Evolutionary conservation across 495 filamentous ascomycete genomes (phyloP), one percentile per base, ranked within the genome.

Genomic region (Terfezia claveryi): DNA sequence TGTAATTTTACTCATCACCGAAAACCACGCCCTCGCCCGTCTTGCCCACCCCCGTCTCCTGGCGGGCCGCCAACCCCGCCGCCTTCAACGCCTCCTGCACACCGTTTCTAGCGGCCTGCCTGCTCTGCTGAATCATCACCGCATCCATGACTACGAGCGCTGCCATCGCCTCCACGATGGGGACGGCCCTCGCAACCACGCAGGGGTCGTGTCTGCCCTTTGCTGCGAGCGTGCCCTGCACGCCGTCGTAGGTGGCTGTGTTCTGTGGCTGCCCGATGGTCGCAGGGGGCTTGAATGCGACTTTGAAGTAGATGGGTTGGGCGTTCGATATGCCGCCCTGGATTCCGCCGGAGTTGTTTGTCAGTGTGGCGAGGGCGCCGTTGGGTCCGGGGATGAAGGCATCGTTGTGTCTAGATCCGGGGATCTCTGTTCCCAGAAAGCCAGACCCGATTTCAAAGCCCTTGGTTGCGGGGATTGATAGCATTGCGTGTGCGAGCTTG

Each of bases 281-380:
- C 9, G 91, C 91, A 8, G 91, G 79, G 1, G 89, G 83, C 72
- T 98, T 98, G 79, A 98, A 98, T 12, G 76, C 91, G 27, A 95
- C 79, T 50, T 82, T 80, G 78, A 98, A 96, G 74, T 89, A 96
- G 70, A 98, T 86, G 36, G 79, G 81, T 20, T 86, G 85, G 52
- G 92, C 91, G 68, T 98, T 98, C 53, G 82, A 83, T 67, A 98
- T 98, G 56, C 91, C 91, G 44, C 91, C 91, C 71, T 98, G 91
- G 61, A 98, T 85, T 60, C 91, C 91, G 23, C 91, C 92, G 2
- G 83, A 91, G 74, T 93, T 91, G 73, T 98, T 98, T 37, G 92
- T 95, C 69, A 81, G 83, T 41, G 92, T 96, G 17, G 80, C 87
- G 38, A 98, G 75, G 57, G 67, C 73, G 23, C 72, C 56, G 38